phyloP scores from a whole-genome alignment of 495 filamentous ascomycete species.

The Pseudotulostoma volvatum region DNA sequence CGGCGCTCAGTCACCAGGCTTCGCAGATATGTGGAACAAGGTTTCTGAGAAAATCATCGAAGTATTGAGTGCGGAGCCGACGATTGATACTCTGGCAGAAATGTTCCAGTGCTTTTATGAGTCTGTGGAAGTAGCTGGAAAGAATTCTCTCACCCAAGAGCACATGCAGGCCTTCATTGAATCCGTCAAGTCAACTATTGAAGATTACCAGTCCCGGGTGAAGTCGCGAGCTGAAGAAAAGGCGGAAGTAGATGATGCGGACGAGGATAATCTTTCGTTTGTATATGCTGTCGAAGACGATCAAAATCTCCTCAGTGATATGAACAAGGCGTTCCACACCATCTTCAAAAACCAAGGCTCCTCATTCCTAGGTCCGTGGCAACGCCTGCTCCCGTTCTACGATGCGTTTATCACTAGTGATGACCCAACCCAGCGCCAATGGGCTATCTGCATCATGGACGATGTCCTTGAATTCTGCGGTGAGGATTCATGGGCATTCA shows the following conservation, averaged over 20 bases:
- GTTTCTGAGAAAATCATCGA: constrained; percentile 86
- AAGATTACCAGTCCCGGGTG: constrained; percentile 83
- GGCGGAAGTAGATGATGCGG: constrained; percentile 62
- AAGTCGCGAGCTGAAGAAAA: constrained; percentile 61
- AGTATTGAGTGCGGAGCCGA: constrained; percentile 85
- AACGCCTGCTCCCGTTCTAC: constrained; percentile 69
- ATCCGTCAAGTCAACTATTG: constrained; percentile 62
- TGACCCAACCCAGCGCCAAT: constrained; percentile 89
- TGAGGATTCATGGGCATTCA: constrained; percentile 64
- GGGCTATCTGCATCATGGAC: constrained; percentile 97
- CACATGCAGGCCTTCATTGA: constrained; percentile 81
- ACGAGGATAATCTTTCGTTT: constrained; percentile 53
- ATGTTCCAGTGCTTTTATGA: constrained; percentile 99
- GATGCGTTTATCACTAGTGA: constrained; percentile 64
- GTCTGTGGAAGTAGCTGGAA: constrained; percentile 84
- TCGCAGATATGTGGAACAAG: constrained; percentile 63
- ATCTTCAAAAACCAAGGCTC: constrained; percentile 92
- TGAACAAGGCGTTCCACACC: constrained; percentile 99
- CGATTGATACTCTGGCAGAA: constrained; percentile 89
- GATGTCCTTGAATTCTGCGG: constrained; percentile 97
- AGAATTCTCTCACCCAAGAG: constrained; percentile 54
- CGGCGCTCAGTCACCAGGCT: constrained; percentile 55
- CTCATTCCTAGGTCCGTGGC: constrained; percentile 73
- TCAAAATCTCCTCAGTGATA: constrained; percentile 89
- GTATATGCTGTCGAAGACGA: constrained; percentile 90